phyloP scores from a whole-genome alignment of 2,329 filamentous ascomycete species.

The Cladosporium sphaerospermum region DNA sequence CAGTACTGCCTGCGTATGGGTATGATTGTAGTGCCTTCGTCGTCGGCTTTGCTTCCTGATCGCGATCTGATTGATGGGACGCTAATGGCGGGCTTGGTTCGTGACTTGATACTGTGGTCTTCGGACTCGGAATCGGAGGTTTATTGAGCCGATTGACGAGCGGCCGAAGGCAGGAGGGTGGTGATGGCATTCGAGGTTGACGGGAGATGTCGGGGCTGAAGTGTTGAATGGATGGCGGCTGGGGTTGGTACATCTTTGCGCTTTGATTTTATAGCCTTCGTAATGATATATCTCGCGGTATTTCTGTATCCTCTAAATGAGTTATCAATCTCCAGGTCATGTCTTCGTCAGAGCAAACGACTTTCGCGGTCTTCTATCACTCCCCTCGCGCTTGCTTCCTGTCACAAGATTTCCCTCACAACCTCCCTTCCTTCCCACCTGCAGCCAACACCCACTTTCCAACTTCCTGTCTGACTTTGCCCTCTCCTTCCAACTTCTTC shows the following conservation, averaged over 20 bases:
- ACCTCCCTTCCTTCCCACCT: constrained; percentile 15
- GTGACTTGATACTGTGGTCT: not conserved
- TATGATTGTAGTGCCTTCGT: not conserved
- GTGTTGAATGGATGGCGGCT: not conserved
- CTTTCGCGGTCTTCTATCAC: too few species aligned
- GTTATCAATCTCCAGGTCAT: too few species aligned
- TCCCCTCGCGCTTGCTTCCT: too few species aligned
- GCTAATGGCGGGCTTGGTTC: too few species aligned
- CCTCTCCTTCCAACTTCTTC: constrained; percentile 69
- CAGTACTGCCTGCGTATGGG: not conserved
- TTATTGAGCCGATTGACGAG: constrained; percentile 1
- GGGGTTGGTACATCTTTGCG: not conserved
- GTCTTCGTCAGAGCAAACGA: too few species aligned
- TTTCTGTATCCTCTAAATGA: too few species aligned
- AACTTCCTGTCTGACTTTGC: constrained; percentile 48
- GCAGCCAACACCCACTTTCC: constrained; percentile 29
- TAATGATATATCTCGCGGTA: too few species aligned
- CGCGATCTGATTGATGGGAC: not conserved
- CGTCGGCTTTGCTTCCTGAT: not conserved
- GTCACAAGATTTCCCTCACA: not conserved
- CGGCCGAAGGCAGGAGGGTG: not conserved
- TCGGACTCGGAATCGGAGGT: not conserved
- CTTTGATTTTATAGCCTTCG: too few species aligned
- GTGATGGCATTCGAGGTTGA: not conserved
- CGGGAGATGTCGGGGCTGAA: not conserved